Evolutionary conservation across 2,329 filamentous ascomycete species (phyloP).

Genomic region (Botrytis medusae): DNA sequence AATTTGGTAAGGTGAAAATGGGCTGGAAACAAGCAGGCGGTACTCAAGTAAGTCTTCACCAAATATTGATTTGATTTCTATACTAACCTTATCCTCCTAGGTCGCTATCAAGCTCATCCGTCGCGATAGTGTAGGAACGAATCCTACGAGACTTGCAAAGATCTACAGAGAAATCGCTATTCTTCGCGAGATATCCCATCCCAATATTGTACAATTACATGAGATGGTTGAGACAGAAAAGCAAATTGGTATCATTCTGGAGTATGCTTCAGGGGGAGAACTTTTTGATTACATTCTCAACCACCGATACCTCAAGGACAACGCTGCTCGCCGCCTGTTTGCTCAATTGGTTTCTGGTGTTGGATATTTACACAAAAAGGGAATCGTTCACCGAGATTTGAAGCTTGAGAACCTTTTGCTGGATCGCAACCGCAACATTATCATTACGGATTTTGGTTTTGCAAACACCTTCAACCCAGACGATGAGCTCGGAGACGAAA

Average conservation of each 20-base stretch:
- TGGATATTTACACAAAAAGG: constrained; percentile 96
- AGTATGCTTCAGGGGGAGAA: constrained; percentile 96
- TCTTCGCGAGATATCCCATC: constrained; percentile 81
- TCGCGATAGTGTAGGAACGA: constrained; percentile 82
- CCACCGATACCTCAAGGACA: constrained; percentile 93
- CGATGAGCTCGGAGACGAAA: constrained; percentile 86
- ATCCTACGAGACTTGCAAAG: constrained; percentile 87
- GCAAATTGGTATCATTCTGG: constrained; percentile 96
- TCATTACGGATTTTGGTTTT: constrained; percentile 99
- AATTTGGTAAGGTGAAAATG: constrained; percentile 98
- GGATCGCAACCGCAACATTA: constrained; percentile 96
- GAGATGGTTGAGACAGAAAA: constrained; percentile 98
- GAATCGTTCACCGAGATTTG: constrained; percentile 94
- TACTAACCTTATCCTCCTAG: constrained; percentile 43
- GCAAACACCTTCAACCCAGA: constrained; percentile 92
- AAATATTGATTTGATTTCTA: background rate
- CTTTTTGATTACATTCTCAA: constrained; percentile 98
- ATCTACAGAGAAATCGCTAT: constrained; percentile 98
- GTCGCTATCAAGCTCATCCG: constrained; percentile 98
- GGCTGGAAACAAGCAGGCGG: constrained; percentile 97
- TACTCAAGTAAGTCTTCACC: constrained; percentile 60
- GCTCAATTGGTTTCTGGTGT: constrained; percentile 95
- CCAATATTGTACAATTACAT: constrained; percentile 94
- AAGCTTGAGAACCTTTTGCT: constrained; percentile 95
- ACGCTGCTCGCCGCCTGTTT: constrained; percentile 84